phyloP scores from a whole-genome alignment of 2,329 filamentous ascomycete species.

The Didymella keratinophila region DNA sequence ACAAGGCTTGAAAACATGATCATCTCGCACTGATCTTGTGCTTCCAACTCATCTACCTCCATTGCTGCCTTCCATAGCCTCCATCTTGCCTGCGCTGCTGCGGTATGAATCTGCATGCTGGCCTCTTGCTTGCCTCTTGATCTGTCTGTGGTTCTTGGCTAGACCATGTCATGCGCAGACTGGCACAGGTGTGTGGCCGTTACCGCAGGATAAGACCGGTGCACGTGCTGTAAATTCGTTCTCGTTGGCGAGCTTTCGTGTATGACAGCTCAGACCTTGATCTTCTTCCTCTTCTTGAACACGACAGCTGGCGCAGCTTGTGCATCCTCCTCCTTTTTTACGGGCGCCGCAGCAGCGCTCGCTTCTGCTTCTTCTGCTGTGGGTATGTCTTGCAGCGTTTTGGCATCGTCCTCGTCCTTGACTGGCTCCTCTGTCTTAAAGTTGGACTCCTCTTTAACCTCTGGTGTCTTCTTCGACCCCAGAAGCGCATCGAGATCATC shows the following conservation, averaged over 20 bases:
- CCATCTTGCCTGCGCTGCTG: background rate
- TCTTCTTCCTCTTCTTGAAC: constrained; percentile 85
- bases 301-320: constrained; percentile 60
- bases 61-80: background rate
- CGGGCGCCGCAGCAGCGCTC: constrained; percentile 22
- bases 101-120: background rate
- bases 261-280: constrained; percentile 12
- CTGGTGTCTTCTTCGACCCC: constrained; percentile 45
- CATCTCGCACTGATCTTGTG: background rate
- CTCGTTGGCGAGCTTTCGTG: background rate
- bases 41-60: background rate
- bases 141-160: background rate
- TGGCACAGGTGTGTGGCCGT: background rate
- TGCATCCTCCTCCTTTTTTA: constrained; percentile 35
- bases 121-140: background rate
- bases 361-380: constrained; percentile 39
- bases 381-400: constrained; percentile 36
- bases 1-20: background rate
- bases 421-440: constrained; percentile 31
- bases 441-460: constrained; percentile 55
- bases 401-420: constrained; percentile 27
- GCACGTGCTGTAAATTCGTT: background rate
- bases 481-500: constrained; percentile 72
- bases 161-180: background rate
- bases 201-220: background rate